These are phyloP conservation scores for Backusella circina DNA, from an alignment of 192 early-diverging fungal genomes.

Conservation along the genomic window DNA sequence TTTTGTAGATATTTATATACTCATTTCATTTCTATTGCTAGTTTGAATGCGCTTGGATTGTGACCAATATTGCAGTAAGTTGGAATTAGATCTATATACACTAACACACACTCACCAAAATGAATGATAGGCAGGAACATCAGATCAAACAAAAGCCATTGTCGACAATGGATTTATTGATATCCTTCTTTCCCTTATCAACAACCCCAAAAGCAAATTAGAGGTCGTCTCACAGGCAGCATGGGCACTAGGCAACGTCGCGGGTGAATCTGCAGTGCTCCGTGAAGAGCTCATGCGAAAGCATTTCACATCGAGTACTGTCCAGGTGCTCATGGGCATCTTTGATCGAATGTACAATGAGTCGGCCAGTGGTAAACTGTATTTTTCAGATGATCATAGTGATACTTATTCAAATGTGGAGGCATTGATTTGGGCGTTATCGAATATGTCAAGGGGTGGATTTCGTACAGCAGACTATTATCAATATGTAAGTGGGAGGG, in stretches of 20 bases:
- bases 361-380: not conserved
- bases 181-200: not conserved
- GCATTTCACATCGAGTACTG: not conserved
- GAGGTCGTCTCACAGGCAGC: conserved; percentile 30
- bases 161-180: conserved; percentile 25
- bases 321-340: conserved; percentile 2
- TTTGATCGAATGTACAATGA: conserved; percentile 13
- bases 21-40: not conserved
- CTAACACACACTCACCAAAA: not conserved
- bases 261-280: conserved; percentile 24
- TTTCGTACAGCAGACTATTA: conserved; percentile 26
- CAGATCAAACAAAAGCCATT: conserved; percentile 22
- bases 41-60: conserved; percentile 38
- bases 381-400: not conserved
- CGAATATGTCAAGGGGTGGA: conserved; percentile 39
- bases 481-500: conserved; percentile 11
- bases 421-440: conserved; percentile 28
- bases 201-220: not conserved
- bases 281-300: conserved; percentile 29
- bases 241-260: conserved; percentile 37
- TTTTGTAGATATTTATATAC: not conserved
- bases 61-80: conserved; percentile 39
- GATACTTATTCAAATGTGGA: conserved; percentile 17
- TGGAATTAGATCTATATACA: not conserved
- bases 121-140: conserved; percentile 31